A percentile compares a stretch with the other conserved stretches of the same genome.
Evolutionary conservation across 176 grass and related monocot genomes (phyloP).

Genomic region (Ampelocalamus luodianensis): DNA sequence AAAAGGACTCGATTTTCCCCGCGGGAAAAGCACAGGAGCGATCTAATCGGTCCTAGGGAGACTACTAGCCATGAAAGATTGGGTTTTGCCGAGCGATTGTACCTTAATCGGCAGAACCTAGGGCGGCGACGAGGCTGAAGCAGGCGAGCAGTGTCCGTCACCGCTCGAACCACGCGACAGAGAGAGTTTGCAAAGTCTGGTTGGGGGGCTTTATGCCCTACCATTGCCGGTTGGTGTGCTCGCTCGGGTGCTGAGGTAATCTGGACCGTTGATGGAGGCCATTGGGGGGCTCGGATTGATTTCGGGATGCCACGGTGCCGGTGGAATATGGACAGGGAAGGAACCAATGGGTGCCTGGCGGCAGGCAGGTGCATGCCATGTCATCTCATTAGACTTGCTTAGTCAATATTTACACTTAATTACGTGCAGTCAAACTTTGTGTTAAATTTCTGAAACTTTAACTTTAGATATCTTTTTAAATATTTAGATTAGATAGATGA

Average conservation of each 20-base stretch:
- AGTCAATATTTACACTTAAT: too few relatives aligned
- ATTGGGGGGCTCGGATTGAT: neutral
- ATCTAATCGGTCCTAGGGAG: neutral
- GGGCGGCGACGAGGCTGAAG: neutral
- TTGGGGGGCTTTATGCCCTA: slow-evolving; percentile 2
- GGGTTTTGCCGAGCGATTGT: neutral
- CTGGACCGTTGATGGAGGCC: neutral
- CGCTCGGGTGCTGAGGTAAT: neutral
- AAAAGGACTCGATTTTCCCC: neutral
- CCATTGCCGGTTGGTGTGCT: neutral
- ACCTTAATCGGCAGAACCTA: slow-evolving; percentile 25
- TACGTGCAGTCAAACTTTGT: too few relatives aligned
- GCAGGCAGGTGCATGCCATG: neutral
- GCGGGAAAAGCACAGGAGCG: neutral
- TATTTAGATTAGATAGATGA: too few relatives aligned
- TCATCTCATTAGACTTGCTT: too few relatives aligned
- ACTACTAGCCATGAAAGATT: neutral
- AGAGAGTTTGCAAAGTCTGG: neutral
- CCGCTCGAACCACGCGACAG: slow-evolving; percentile 23
- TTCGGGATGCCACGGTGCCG: too few relatives aligned
- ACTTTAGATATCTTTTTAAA: too few relatives aligned
- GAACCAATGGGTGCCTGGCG: too few relatives aligned
- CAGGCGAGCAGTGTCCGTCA: neutral
- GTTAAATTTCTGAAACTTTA: too few relatives aligned
- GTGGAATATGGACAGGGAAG: neutral